A percentile compares a stretch with the other conserved stretches of the same genome.
These are phyloP conservation scores for Nothophaeocryptopus gaeumannii DNA, from an alignment of 2,329 filamentous ascomycete genomes.

Conservation along the genomic window DNA sequence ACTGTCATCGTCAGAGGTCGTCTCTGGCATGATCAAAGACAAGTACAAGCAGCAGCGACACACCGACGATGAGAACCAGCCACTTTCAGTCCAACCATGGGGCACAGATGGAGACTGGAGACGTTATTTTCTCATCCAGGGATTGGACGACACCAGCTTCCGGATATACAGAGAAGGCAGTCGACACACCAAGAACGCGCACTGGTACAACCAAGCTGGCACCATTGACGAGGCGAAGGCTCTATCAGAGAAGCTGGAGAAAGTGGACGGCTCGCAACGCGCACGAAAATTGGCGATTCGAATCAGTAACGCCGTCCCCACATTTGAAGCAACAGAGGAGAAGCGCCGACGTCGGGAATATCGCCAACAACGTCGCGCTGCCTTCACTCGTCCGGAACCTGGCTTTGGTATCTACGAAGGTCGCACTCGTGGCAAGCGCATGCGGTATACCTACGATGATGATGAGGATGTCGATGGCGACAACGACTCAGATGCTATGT, in stretches of 20 bases:
- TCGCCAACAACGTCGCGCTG: constrained; percentile 76
- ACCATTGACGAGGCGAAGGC: constrained; percentile 79
- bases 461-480: constrained; percentile 58
- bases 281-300: constrained; percentile 74
- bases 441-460: constrained; percentile 94
- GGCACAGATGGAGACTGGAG: constrained; percentile 85
- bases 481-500: constrained; percentile 65
- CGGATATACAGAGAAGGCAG: constrained; percentile 93
- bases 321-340: constrained; percentile 93
- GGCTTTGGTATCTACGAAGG: constrained; percentile 95
- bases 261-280: constrained; percentile 74
- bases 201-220: constrained; percentile 92
- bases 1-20: constrained; percentile 78
- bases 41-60: constrained; percentile 86
- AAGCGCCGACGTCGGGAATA: constrained; percentile 94
- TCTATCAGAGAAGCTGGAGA: constrained; percentile 72
- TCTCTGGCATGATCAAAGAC: constrained; percentile 78
- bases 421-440: constrained; percentile 89
- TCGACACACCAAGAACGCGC: constrained; percentile 65
- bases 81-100: constrained; percentile 86
- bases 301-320: constrained; percentile 75
- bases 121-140: constrained; percentile 90
- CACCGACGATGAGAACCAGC: constrained; percentile 75
- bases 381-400: constrained; percentile 81
- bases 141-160: constrained; percentile 89